Percentiles rank a stretch among this genome's conserved stretches.
Conservation (phyloP, 2,329 filamentous ascomycete genomes). For the Scleromitrula shiraiana region DNA sequence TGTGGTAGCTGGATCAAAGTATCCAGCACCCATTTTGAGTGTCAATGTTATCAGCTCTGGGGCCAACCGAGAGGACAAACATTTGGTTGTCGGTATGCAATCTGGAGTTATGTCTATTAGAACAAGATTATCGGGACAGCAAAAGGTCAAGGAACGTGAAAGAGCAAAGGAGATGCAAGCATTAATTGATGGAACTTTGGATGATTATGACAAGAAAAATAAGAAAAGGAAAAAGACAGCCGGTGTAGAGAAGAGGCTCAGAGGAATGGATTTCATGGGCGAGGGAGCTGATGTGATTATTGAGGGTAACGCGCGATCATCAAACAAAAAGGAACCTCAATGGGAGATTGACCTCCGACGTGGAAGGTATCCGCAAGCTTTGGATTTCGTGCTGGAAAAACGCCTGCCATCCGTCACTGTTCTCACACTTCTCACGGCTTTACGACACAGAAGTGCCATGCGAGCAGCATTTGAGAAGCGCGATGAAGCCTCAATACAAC, state of each 20-base stretch:
- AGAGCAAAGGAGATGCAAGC: constrained; percentile 80
- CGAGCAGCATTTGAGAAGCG: constrained; percentile 71
- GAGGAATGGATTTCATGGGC: constrained; percentile 72
- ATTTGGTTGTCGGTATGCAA: constrained; percentile 91
- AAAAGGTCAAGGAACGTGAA: constrained; percentile 68
- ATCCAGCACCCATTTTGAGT: constrained; percentile 82
- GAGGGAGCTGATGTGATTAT: constrained; percentile 86
- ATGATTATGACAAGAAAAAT: constrained; percentile 65
- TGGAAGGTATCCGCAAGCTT: constrained; percentile 65
- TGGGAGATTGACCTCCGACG: constrained; percentile 82
- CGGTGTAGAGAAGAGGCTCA: constrained; percentile 50
- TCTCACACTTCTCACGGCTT: constrained; percentile 72
- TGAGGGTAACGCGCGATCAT: constrained; percentile 55
- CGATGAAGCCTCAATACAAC: constrained; percentile 73
- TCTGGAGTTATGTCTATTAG: constrained; percentile 86
- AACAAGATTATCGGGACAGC: constrained; percentile 76
- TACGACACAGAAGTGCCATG: constrained; percentile 82
- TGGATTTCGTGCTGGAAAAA: constrained; percentile 68
- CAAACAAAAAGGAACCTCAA: constrained; percentile 44
- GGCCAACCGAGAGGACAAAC: constrained; percentile 70
- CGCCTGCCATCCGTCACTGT: constrained; percentile 51
- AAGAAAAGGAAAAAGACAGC: constrained; percentile 57
- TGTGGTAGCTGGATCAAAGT: constrained; percentile 90
- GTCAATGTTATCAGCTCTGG: constrained; percentile 67
- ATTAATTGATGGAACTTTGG: constrained; percentile 68